These are phyloP conservation scores for Hura crepitans DNA, from an alignment of 441 rosid species.

Conservation along the genomic window DNA sequence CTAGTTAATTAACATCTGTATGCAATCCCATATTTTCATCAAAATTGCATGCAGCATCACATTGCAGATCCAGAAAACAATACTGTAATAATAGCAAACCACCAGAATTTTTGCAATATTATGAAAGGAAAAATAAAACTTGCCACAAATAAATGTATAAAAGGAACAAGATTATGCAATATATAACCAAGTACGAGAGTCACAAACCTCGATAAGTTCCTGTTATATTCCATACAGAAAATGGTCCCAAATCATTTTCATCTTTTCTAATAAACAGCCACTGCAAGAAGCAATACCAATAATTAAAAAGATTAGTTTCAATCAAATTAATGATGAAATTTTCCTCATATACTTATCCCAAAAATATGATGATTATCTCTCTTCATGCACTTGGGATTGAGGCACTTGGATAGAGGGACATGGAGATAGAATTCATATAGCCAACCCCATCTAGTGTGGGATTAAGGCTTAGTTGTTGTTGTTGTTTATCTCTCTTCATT, in stretches of 20 bases:
- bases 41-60: background rate
- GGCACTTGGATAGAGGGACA: too few relatives aligned
- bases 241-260: constrained; percentile 61
- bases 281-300: constrained; percentile 48
- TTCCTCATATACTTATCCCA: background rate
- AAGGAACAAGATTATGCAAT: background rate
- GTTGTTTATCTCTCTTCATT: background rate
- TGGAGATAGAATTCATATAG: too few relatives aligned
- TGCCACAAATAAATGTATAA: background rate
- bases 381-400: too few relatives aligned
- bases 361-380: background rate
- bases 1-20: background rate
- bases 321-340: constrained; percentile 1
- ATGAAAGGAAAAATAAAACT: background rate
- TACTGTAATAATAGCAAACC: background rate
- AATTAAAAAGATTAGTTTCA: constrained; percentile 18
- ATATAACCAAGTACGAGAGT: constrained; percentile 16
- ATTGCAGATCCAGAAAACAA: background rate
- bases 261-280: constrained; percentile 69
- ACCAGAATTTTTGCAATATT: background rate
- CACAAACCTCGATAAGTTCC: constrained; percentile 94
- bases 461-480: too few relatives aligned
- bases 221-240: constrained; percentile 80
- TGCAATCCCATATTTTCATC: background rate
- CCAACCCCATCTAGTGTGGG: too few relatives aligned